Evolutionary conservation across 345 rosid genomes (phyloP), one percentile per base, ranked within the genome.

Genomic region (Pistacia atlantica): DNA sequence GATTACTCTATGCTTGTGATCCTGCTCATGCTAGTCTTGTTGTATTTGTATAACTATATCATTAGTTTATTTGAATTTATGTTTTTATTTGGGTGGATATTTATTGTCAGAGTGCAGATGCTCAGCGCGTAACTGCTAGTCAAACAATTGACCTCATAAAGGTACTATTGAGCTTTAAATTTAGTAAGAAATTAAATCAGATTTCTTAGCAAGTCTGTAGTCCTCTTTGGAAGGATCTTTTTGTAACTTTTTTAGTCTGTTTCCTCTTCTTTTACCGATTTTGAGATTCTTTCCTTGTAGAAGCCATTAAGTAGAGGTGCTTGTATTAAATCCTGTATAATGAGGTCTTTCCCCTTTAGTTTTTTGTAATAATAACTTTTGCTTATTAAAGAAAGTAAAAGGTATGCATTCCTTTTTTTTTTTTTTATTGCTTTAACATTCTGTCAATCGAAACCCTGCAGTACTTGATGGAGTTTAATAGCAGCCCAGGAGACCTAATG

Each of bases 401-500:
- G 20, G 38, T 35, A 33, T 33, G 60, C 60, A 10, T 52, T 18
- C 69, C 59, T 73, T 73, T 74, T 18, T 73, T 73, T 74, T 18
- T 25, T 25, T 31, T 68, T 76, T 56, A 56, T 79, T 76, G 75
- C 48, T n/a, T 63, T 81, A 69, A 81, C 73, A 49, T 68, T 22
- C 67, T 71, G 20, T 42, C 71, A 58, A 22, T 56, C 80, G 60
- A 63, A 79, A 73, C 66, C 73, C 64, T 83, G 88, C 97, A 94
- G 99, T 92, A 94, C 89, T 81, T 97, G 87, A 91, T 92, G 98
- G 99, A 94, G 91, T 97, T 97, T 78, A 94, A 94, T 82, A 85
- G 98, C 83, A 92, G 97, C 87, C 99, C 99, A 17, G 99, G 99
- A 35, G 98, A 94, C 84, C 83, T 97, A 74, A 94, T 92, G 97